Conservation (phyloP, 306 rosid species). For the Arachis hypogaea region DNA sequence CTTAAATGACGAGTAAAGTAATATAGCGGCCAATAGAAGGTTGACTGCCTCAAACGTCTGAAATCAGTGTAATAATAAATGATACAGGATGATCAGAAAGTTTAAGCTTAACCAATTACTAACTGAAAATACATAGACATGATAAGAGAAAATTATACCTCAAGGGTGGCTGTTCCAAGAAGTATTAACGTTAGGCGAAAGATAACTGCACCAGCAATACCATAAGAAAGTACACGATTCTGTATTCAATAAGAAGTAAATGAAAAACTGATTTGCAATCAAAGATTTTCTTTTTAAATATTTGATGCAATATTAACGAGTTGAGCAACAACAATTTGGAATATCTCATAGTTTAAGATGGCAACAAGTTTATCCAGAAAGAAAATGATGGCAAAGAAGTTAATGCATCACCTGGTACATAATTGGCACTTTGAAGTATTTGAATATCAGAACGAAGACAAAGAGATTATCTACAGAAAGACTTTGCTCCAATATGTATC, state of each 20-base stretch:
- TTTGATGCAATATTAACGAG: background rate
- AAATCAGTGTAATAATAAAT: conserved; percentile 33
- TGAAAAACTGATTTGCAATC: conserved; percentile 26
- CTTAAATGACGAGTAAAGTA: conserved; percentile 85
- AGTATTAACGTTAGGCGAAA: conserved; percentile 77
- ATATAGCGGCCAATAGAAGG: conserved; percentile 78
- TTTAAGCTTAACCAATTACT: background rate
- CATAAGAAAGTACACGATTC: conserved; percentile 93
- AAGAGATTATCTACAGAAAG: conserved; percentile 93
- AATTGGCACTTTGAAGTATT: conserved; percentile 86
- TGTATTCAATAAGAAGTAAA: conserved; percentile 43
- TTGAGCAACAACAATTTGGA: conserved; percentile 29
- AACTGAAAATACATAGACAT: background rate
- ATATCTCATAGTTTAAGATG: conserved; percentile 12
- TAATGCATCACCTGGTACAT: conserved; percentile 70
- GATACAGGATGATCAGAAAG: conserved; percentile 36
- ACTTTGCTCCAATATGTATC: conserved; percentile 95
- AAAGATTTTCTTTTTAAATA: background rate
- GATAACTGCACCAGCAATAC: conserved; percentile 88
- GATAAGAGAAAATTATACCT: conserved; percentile 52
- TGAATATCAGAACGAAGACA: conserved; percentile 89
- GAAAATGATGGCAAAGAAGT: conserved; percentile 2
- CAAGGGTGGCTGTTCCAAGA: conserved; percentile 83
- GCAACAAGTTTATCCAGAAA: too few species aligned
- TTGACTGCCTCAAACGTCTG: conserved; percentile 92